phyloP scores from a whole-genome alignment of 176 grass and related monocot genomes.

The Triticum aestivum region DNA sequence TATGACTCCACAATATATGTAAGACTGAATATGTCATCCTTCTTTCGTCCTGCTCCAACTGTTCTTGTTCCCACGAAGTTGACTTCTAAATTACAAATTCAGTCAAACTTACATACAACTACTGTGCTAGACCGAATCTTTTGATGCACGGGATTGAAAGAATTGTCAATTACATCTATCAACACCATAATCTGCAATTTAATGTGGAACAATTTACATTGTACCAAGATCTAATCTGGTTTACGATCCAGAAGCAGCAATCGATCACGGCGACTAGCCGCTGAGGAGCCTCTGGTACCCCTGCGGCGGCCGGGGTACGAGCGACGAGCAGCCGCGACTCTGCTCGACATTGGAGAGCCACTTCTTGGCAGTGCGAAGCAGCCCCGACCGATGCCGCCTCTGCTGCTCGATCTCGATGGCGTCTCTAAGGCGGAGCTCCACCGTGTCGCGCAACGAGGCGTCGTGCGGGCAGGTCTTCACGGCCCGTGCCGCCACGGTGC shows the following conservation, averaged over 20 bases:
- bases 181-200: background rate
- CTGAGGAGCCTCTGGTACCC: background rate
- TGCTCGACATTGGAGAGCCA: background rate
- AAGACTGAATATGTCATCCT: too few relatives aligned
- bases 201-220: background rate
- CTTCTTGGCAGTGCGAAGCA: background rate
- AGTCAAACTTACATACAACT: too few relatives aligned
- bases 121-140: background rate
- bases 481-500: background rate
- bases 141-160: background rate
- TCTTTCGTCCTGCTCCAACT: too few relatives aligned
- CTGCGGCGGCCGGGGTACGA: background rate
- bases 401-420: background rate
- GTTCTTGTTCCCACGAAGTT: too few relatives aligned
- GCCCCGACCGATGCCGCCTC: background rate
- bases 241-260: background rate
- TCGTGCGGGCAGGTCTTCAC: background rate
- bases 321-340: background rate
- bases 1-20: background rate
- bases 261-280: background rate
- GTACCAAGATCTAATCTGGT: background rate
- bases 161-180: background rate
- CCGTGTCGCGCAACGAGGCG: background rate
- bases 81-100: too few relatives aligned
- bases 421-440: background rate